These are phyloP conservation scores for Trichoderma asperelloides DNA, from an alignment of 495 filamentous ascomycete species.

Conservation along the genomic window DNA sequence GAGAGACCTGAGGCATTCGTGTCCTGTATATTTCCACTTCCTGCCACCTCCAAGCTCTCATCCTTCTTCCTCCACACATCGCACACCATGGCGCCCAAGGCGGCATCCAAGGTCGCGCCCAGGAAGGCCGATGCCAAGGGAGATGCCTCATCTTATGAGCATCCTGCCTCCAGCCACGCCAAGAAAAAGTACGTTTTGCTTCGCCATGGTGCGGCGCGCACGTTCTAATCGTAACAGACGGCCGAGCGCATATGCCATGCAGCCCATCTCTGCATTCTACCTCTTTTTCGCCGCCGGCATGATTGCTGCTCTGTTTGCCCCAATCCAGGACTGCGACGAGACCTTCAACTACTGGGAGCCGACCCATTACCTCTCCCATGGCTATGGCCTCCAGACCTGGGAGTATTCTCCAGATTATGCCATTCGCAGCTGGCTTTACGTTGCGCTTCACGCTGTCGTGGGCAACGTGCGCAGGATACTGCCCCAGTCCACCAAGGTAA, in stretches of 20 bases:
- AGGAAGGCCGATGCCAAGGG: slow-evolving; percentile 14
- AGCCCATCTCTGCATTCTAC: slow-evolving; percentile 68
- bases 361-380: slow-evolving; percentile 85
- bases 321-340: slow-evolving; percentile 98
- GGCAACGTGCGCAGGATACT: slow-evolving; percentile 56
- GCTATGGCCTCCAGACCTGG: slow-evolving; percentile 95
- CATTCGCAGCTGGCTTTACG: slow-evolving; percentile 93
- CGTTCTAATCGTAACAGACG: slow-evolving; percentile 27
- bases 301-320: slow-evolving; percentile 71
- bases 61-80: no score
- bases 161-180: slow-evolving; percentile 37
- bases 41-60: no score
- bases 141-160: slow-evolving; percentile 25
- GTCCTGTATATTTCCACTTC: no score
- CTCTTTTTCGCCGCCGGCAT: slow-evolving; percentile 63
- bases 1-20: no score
- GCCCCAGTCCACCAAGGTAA: slow-evolving; percentile 45
- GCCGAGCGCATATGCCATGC: slow-evolving; percentile 53
- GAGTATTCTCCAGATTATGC: slow-evolving; percentile 95
- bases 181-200: slow-evolving; percentile 30
- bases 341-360: slow-evolving; percentile 99
- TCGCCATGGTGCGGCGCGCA: background rate
- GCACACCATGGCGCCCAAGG: background rate
- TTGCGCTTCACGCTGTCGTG: slow-evolving; percentile 70
- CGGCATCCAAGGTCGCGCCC: background rate